Evolutionary conservation across 129 eudicot species (phyloP).

Genomic region (Artemisia tridentata): DNA sequence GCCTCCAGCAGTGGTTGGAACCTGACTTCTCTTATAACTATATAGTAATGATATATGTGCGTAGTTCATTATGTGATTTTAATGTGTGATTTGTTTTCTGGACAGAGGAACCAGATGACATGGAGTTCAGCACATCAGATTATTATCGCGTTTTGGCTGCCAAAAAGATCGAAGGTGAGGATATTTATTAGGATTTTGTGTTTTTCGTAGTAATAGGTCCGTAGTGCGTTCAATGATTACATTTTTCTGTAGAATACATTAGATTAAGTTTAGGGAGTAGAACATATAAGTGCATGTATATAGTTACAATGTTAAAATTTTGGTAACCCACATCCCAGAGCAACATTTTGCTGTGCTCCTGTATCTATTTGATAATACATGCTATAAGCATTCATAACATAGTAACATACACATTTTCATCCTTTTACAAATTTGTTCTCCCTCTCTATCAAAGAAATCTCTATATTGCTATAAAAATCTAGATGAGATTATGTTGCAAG

Average conservation of each 20-base stretch:
- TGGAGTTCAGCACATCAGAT: constrained; percentile 78
- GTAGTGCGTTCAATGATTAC: background rate
- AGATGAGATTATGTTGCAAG: background rate
- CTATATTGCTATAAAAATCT: background rate
- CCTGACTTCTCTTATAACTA: constrained; percentile 5
- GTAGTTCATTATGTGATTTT: background rate
- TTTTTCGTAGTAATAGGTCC: background rate
- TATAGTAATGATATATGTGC: background rate
- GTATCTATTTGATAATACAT: no score
- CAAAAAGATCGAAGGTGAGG: constrained; percentile 62
- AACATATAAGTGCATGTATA: background rate
- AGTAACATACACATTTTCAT: background rate
- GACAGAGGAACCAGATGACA: constrained; percentile 73
- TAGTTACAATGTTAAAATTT: constrained; percentile 2
- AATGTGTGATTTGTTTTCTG: constrained; percentile 6
- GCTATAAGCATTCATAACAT: background rate
- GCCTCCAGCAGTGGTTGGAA: constrained; percentile 47
- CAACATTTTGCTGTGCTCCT: background rate
- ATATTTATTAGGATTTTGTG: constrained; percentile 4
- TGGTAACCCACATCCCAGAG: background rate
- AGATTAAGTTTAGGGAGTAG: constrained; percentile 3
- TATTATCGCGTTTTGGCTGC: constrained; percentile 57
- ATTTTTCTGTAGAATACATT: background rate
- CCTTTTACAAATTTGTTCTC: background rate
- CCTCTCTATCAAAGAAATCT: background rate